Percentiles rank a stretch among this genome's conserved stretches.
phyloP scores from a whole-genome alignment of 495 filamentous ascomycete species.

The Arthonia radiata region DNA sequence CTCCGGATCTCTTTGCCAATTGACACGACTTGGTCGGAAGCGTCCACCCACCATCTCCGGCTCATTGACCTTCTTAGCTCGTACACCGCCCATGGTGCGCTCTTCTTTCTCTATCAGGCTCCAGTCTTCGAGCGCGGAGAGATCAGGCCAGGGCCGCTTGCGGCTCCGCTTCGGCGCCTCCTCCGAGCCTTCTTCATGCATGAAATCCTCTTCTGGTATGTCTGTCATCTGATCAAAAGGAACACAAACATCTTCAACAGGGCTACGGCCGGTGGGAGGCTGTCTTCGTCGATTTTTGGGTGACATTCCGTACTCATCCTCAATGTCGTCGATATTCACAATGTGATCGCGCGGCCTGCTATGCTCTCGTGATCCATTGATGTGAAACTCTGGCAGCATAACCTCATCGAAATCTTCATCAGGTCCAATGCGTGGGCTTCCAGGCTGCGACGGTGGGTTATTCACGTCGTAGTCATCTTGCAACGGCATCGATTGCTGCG shows the following conservation, averaged over 20 bases:
- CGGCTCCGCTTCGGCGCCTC: slow-evolving; percentile 22
- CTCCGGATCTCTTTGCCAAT: slow-evolving; percentile 68
- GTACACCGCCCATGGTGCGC: slow-evolving; percentile 50
- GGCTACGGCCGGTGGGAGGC: slow-evolving; percentile 26
- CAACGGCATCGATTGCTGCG: slow-evolving; percentile 13
- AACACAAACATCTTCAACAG: slow-evolving; percentile 83
- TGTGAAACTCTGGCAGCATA: slow-evolving; percentile 38
- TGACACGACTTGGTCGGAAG: slow-evolving; percentile 43
- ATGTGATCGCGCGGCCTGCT: slow-evolving; percentile 22
- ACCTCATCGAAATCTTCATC: slow-evolving; percentile 55
- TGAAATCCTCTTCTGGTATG: slow-evolving; percentile 49
- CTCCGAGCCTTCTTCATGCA: slow-evolving; percentile 22
- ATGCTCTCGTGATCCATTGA: slow-evolving; percentile 14
- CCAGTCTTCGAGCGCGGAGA: slow-evolving; percentile 72
- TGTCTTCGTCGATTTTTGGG: slow-evolving; percentile 21
- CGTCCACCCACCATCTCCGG: slow-evolving; percentile 77
- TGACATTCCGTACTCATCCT: slow-evolving; percentile 12
- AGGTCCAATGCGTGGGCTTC: slow-evolving; percentile 35
- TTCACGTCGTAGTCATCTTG: slow-evolving; percentile 53
- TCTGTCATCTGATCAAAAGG: slow-evolving; percentile 57
- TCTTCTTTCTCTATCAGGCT: slow-evolving; percentile 75
- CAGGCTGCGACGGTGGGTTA: slow-evolving; percentile 84
- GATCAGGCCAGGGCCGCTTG: slow-evolving; percentile 36
- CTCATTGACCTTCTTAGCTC: slow-evolving; percentile 78
- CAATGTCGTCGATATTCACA: slow-evolving; percentile 31